These are phyloP conservation scores for Hibiscus syriacus DNA, from an alignment of 345 rosid species.

Conservation along the genomic window DNA sequence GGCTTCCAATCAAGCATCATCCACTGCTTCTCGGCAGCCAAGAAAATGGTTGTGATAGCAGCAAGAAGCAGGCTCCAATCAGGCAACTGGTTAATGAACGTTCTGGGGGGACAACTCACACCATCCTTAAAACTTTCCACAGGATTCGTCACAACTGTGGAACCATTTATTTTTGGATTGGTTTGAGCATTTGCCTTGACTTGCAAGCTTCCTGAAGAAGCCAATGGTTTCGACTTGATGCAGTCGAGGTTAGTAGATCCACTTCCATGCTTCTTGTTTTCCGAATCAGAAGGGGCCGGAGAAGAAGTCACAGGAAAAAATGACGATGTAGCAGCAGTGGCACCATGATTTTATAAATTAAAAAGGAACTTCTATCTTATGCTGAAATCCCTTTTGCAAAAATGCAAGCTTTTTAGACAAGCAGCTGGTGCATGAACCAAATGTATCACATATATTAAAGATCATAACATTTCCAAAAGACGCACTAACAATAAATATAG, in stretches of 20 bases:
- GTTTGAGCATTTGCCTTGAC: constrained; percentile 88
- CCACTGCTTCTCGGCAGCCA: constrained; percentile 99
- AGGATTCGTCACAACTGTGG: constrained; percentile 36
- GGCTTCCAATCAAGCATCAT: constrained; percentile 99
- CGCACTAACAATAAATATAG: neutral
- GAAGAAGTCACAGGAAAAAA: constrained; percentile 62
- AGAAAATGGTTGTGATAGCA: constrained; percentile 88
- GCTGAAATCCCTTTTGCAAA: neutral
- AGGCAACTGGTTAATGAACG: constrained; percentile 90
- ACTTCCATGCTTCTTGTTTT: constrained; percentile 37
- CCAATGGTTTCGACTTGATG: constrained; percentile 28
- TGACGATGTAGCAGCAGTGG: constrained; percentile 62
- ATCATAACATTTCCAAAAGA: constrained; percentile 4
- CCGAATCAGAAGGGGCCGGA: constrained; percentile 36
- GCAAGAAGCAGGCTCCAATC: constrained; percentile 99
- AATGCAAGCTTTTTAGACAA: neutral
- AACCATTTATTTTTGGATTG: constrained; percentile 76
- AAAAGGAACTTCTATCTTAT: neutral
- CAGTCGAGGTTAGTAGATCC: constrained; percentile 48
- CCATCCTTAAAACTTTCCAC: constrained; percentile 42
- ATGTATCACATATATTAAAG: neutral
- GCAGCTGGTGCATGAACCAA: neutral
- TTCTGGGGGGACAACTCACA: constrained; percentile 60
- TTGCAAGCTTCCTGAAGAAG: constrained; percentile 50
- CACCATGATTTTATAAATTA: constrained; percentile 42